Conservation (phyloP, 768 basidiomycete species). For the Sutorius australiensis region DNA sequence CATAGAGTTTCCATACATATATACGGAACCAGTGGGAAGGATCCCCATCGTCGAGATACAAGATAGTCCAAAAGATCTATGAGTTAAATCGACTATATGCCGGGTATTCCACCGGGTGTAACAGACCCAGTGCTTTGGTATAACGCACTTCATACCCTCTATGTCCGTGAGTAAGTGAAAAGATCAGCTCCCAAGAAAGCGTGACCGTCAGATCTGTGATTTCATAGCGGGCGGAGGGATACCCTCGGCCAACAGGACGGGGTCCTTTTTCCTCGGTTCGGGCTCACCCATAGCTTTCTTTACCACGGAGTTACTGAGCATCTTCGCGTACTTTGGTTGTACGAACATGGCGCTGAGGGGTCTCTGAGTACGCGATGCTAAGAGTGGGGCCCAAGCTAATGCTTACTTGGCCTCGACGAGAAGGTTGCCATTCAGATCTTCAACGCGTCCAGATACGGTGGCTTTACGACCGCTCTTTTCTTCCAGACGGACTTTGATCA, state of each 20-base stretch:
- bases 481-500: constrained; percentile 66
- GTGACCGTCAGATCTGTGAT: constrained; percentile 15
- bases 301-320: constrained; percentile 59
- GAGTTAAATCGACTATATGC: not conserved
- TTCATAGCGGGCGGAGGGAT: constrained; percentile 25
- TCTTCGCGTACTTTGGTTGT: constrained; percentile 82
- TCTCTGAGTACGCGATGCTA: not conserved
- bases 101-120: constrained; percentile 4
- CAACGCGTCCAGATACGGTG: constrained; percentile 64
- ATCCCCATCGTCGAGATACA: not conserved
- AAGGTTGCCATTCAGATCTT: constrained; percentile 75
- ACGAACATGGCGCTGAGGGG: constrained; percentile 69
- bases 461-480: constrained; percentile 78
- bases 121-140: not conserved
- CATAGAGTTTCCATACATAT: too few relatives aligned
- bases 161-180: not conserved
- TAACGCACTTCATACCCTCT: not conserved
- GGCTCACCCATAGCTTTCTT: constrained; percentile 66
- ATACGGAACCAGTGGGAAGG: not conserved
- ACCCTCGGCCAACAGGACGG: constrained; percentile 28
- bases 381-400: not conserved
- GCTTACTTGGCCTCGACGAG: constrained; percentile 81
- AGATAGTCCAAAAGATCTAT: not conserved
- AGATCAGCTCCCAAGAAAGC: not conserved
- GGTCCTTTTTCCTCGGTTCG: constrained; percentile 20